Evolutionary conservation across 306 rosid species (phyloP).

Genomic region (Rosa persica): DNA sequence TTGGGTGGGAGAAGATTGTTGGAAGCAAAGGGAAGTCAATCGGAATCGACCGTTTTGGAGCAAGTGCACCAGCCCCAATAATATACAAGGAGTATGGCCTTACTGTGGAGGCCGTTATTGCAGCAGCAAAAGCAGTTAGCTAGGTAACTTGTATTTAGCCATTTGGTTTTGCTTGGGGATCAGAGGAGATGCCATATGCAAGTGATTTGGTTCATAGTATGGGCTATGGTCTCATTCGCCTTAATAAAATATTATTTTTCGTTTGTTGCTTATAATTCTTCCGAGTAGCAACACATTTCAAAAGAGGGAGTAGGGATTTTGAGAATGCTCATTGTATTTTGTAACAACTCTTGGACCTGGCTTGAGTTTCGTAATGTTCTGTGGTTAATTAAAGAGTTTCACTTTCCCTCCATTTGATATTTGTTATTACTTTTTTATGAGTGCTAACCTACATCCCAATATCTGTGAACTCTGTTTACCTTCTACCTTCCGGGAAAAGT

Average conservation of each 20-base stretch:
- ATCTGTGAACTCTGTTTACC: not conserved
- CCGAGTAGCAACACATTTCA: constrained; percentile 38
- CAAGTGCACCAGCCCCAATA: constrained; percentile 94
- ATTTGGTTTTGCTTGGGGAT: constrained; percentile 33
- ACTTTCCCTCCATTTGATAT: constrained; percentile 3
- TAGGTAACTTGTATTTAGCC: constrained; percentile 15
- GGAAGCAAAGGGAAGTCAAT: constrained; percentile 88
- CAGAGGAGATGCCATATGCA: constrained; percentile 28
- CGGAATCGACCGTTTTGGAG: constrained; percentile 90
- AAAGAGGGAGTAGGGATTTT: constrained; percentile 43
- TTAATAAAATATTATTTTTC: constrained; percentile 50
- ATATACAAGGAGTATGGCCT: constrained; percentile 89
- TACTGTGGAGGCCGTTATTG: constrained; percentile 90
- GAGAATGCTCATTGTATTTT: constrained; percentile 40
- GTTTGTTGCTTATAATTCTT: constrained; percentile 37
- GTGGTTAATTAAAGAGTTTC: constrained; percentile 40
- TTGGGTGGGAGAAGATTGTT: constrained; percentile 87
- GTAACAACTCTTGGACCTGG: constrained; percentile 42
- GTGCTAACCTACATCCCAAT: not conserved
- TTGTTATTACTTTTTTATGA: not conserved
- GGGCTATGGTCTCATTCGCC: constrained; percentile 37
- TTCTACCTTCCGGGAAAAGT: not conserved
- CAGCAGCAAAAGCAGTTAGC: constrained; percentile 68
- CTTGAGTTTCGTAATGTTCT: constrained; percentile 43
- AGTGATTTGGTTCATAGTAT: constrained; percentile 33